Percentiles rank a stretch among this genome's conserved stretches.
These are phyloP conservation scores for Haemoproteus tartakovskyi DNA, from an alignment of 169 alveolate genomes.

Conservation along the genomic window DNA sequence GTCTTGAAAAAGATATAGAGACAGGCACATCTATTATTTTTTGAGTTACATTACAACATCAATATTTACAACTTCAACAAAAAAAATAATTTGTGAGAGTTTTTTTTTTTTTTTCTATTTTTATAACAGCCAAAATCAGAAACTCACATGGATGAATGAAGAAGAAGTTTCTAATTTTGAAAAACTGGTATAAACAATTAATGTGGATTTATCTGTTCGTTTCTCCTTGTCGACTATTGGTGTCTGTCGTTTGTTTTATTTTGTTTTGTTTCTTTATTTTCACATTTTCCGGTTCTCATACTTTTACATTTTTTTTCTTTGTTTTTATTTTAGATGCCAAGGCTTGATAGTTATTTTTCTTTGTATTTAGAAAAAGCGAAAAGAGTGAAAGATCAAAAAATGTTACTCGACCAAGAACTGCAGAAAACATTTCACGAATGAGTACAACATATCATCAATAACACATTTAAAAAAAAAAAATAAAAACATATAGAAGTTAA, in stretches of 20 bases:
- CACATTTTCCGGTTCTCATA: background rate
- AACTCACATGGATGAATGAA: constrained; percentile 30
- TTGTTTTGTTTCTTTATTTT: background rate
- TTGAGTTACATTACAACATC: too few species aligned
- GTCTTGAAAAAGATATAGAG: too few species aligned
- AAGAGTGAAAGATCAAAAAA: constrained; percentile 40
- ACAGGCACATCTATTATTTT: too few species aligned
- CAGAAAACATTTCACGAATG: constrained; percentile 44
- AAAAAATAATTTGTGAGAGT: too few species aligned
- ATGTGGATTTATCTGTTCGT: too few species aligned
- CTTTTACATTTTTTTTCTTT: too few species aligned
- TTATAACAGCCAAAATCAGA: constrained; percentile 38
- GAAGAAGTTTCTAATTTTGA: constrained; percentile 34
- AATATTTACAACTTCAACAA: too few species aligned
- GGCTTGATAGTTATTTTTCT: constrained; percentile 52
- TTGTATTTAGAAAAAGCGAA: constrained; percentile 52
- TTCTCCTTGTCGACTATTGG: too few species aligned
- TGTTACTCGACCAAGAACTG: constrained; percentile 14
- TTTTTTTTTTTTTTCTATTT: too few species aligned
- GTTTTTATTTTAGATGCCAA: constrained; percentile 24
- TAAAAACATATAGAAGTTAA: background rate
- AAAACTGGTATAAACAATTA: too few species aligned
- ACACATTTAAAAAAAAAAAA: constrained; percentile 6
- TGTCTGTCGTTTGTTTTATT: too few species aligned
- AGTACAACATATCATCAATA: too few species aligned